Percentiles rank a stretch among this genome's conserved stretches.
Evolutionary conservation across 768 basidiomycete genomes (phyloP).

Genomic region (Suillus variegatus): DNA sequence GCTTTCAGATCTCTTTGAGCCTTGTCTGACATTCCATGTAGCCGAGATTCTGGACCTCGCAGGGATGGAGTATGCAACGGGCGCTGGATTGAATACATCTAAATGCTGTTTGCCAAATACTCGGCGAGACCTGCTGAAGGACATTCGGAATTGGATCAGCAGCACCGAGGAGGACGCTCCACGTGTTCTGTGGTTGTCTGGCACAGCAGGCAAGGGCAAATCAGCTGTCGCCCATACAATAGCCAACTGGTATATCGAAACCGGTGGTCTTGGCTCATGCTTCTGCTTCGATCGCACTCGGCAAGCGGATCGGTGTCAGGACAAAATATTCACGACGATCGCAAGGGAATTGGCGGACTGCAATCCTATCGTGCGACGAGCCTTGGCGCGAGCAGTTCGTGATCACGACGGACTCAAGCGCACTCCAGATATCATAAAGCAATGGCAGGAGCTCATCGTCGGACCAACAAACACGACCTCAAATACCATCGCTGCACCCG

Average conservation of each 20-base stretch:
- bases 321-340: conserved; percentile 6
- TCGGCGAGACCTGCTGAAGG: too few species aligned
- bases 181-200: conserved; percentile 16
- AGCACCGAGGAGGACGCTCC: not conserved
- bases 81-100: too few species aligned
- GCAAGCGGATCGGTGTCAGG: not conserved
- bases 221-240: conserved; percentile 21
- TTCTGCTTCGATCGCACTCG: conserved; percentile 18
- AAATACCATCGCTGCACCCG: conserved; percentile 16
- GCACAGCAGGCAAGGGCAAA: conserved; percentile 19
- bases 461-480: conserved; percentile 5
- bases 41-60: too few species aligned
- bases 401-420: not conserved
- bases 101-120: too few species aligned
- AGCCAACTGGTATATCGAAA: conserved; percentile 10
- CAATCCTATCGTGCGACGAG: not conserved
- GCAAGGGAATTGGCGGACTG: not conserved
- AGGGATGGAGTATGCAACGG: too few species aligned
- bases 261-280: conserved; percentile 15
- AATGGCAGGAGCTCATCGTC: conserved; percentile 21
- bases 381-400: not conserved
- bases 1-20: not conserved
- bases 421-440: not conserved
- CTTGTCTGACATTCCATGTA: not conserved
- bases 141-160: too few species aligned